A percentile compares a stretch with the other conserved stretches of the same genome.
Evolutionary conservation across 768 basidiomycete species (phyloP).

Genomic region (Podaxis carcinomalis): DNA sequence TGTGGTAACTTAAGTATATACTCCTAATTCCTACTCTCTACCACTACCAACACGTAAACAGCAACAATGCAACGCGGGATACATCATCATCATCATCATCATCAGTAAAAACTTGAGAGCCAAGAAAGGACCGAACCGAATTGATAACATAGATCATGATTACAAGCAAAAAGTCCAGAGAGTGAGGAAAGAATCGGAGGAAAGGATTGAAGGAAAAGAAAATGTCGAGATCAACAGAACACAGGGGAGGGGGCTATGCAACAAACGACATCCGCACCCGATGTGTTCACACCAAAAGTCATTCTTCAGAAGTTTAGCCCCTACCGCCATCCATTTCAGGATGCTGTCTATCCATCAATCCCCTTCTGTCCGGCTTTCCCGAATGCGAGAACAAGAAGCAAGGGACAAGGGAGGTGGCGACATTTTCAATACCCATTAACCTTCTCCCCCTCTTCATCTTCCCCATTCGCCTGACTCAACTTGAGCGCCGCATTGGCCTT

Average conservation of each 20-base stretch:
- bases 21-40: too few species aligned
- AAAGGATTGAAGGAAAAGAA: not conserved
- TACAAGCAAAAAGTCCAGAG: not conserved
- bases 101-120: too few species aligned
- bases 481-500: slow-evolving; percentile 74
- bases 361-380: not conserved
- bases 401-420: not conserved
- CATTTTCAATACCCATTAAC: not conserved
- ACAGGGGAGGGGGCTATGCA: not conserved
- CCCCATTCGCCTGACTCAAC: slow-evolving; percentile 50
- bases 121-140: not conserved
- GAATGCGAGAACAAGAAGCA: not conserved
- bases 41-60: too few species aligned
- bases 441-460: not conserved
- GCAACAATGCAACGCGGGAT: too few species aligned
- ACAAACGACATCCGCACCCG: not conserved
- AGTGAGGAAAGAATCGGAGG: not conserved
- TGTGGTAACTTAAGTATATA: too few species aligned
- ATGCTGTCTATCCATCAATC: too few species aligned
- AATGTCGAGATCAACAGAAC: not conserved
- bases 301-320: too few species aligned
- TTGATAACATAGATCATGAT: not conserved
- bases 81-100: too few species aligned
- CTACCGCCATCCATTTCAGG: too few species aligned
- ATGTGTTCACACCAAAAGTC: not conserved